These are phyloP conservation scores for Astragalus membranaceus DNA, from an alignment of 306 rosid species.

Conservation along the genomic window DNA sequence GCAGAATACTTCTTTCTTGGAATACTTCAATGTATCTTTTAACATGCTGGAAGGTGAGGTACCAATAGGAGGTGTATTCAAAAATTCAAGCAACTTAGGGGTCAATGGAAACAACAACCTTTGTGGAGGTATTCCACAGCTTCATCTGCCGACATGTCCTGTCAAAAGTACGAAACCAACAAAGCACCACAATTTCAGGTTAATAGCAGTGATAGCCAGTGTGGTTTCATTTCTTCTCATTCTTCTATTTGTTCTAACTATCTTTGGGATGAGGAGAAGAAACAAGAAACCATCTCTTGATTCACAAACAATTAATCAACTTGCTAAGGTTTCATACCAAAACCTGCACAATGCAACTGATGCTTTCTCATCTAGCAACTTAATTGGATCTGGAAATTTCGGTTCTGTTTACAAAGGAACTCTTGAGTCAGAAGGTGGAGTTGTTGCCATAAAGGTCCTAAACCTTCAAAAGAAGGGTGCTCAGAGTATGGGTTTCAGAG, in stretches of 20 bases:
- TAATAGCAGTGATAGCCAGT: not conserved
- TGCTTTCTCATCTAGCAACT: not conserved
- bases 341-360: not conserved
- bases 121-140: not conserved
- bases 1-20: not conserved
- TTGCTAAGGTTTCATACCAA: not conserved
- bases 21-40: slow-evolving; percentile 11
- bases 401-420: slow-evolving; percentile 28
- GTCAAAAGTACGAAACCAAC: not conserved
- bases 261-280: not conserved
- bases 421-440: not conserved
- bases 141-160: not conserved
- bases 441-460: slow-evolving; percentile 21
- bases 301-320: not conserved
- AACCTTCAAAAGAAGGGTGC: slow-evolving; percentile 18
- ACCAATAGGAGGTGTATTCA: slow-evolving; percentile 8
- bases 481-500: not conserved
- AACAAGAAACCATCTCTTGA: not conserved
- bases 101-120: not conserved
- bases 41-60: slow-evolving; percentile 20
- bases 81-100: not conserved
- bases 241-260: not conserved
- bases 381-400: slow-evolving; percentile 25
- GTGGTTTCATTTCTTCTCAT: not conserved
- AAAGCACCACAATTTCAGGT: not conserved